A percentile compares a stretch with the other conserved stretches of the same genome.
phyloP scores from a whole-genome alignment of 2,329 filamentous ascomycete genomes.

The Phialophora chinensis region DNA sequence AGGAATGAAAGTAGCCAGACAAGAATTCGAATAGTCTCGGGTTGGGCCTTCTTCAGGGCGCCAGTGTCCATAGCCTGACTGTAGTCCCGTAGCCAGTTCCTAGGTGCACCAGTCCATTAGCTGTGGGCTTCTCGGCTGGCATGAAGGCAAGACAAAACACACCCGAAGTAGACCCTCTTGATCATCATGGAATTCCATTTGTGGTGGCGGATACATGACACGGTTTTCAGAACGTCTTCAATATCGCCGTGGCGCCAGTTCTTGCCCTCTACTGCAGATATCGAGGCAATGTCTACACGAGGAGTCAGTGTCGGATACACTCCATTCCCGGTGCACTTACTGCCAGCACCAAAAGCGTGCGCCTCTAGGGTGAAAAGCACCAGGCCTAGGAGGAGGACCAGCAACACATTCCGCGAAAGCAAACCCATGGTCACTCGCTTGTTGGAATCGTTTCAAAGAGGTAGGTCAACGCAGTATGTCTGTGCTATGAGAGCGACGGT shows the following conservation, averaged over 20 bases:
- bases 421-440: conserved; percentile 29
- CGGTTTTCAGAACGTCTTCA: conserved; percentile 78
- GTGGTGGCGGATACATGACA: conserved; percentile 78
- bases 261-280: conserved; percentile 57
- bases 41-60: conserved; percentile 77
- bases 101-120: conserved; percentile 17
- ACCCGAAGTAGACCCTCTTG: conserved; percentile 75
- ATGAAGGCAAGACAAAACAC: conserved; percentile 2
- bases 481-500: background rate
- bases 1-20: conserved; percentile 84
- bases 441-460: background rate
- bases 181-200: conserved; percentile 84
- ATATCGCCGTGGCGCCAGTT: conserved; percentile 69
- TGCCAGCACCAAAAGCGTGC: conserved; percentile 54
- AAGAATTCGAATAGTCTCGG: conserved; percentile 77
- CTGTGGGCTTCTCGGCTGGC: background rate
- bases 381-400: conserved; percentile 45
- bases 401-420: conserved; percentile 28
- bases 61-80: conserved; percentile 83
- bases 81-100: conserved; percentile 84
- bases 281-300: conserved; percentile 53
- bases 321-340: conserved; percentile 41
- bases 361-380: conserved; percentile 48
- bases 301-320: conserved; percentile 5
- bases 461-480: background rate